Evolutionary conservation across 306 rosid genomes (phyloP), one percentile per base, ranked within the genome.

Genomic region (Vigna trinervia): DNA sequence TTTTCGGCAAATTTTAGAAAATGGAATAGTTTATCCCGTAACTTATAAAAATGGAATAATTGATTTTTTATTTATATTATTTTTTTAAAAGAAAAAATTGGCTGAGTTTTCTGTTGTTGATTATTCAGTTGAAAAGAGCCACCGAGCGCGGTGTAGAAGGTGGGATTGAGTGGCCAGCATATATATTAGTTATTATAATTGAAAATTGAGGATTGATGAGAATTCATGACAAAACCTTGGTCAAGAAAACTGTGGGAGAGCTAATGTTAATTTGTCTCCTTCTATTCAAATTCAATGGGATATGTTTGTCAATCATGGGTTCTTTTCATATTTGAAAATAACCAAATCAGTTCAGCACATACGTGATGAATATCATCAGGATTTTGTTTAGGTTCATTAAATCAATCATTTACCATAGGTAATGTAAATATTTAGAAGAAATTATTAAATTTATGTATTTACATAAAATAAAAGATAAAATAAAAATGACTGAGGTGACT

Each of bases 231-330:
- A 47, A 58, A 46, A 78, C 5, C 32, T 60, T 20, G 20, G 67
- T 61, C 62, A 79, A 17, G 62, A 64, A 64, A 68, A 65, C 57
- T 51, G 41, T 22, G 4, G 67, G 41, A 13, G 9, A n/a, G 71
- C 47, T 3, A 0, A 45, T 30, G 36, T 22, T 23, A 61, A 19
- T 13, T 62, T 62, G 50, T 30, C 23, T 34, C 36, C 38, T 34
- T 1, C 56, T 6, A 46, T 39, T 56, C 28, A 28, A 56, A 14
- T 39, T 72, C 77, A 39, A 39, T 56, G 46, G 23, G 30, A 54
- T 14, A 14, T 23, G 17, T 46, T 60, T 75, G 50, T 43, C 46
- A 26, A 28, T 45, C 13, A 39, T 8, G 66, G 5, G n/a, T 58
- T 26, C 23, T 20, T 54, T 20, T 6, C 45, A 53, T 71, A 17